A percentile compares a stretch with the other conserved stretches of the same genome.
Evolutionary conservation across 2,329 filamentous ascomycete genomes (phyloP).

Genomic region (Mycosphaerella sp.): DNA sequence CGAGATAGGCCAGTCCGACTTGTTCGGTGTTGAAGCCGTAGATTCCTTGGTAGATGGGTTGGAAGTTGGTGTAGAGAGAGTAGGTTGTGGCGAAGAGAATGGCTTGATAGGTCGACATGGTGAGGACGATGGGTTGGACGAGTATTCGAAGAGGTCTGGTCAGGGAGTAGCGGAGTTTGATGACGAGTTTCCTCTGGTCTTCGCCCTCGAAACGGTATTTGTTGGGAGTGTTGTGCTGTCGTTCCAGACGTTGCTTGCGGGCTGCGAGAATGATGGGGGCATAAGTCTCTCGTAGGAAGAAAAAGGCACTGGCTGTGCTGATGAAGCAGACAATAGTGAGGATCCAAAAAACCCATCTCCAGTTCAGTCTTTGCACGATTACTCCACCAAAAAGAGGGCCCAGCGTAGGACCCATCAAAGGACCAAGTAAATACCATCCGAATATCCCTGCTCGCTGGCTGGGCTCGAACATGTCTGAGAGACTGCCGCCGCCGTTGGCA

Average conservation of each 20-base stretch:
- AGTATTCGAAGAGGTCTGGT: constrained; percentile 41
- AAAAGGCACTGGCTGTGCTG: constrained; percentile 40
- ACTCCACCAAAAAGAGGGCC: constrained; percentile 43
- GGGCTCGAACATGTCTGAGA: constrained; percentile 48
- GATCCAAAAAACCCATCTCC: constrained; percentile 48
- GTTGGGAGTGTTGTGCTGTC: constrained; percentile 33
- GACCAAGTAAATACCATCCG: constrained; percentile 43
- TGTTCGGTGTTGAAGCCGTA: constrained; percentile 45
- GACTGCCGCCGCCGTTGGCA: constrained; percentile 48
- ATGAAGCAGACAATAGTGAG: constrained; percentile 39
- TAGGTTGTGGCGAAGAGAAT: constrained; percentile 46
- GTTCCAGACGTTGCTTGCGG: constrained; percentile 35
- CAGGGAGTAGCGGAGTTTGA: constrained; percentile 37
- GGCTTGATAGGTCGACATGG: constrained; percentile 44
- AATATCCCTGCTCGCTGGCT: constrained; percentile 43
- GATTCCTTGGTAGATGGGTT: constrained; percentile 40
- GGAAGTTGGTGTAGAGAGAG: constrained; percentile 45
- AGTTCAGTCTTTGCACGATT: constrained; percentile 41
- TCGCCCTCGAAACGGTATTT: constrained; percentile 42
- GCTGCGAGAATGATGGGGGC: constrained; percentile 38
- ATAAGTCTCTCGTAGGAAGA: constrained; percentile 43
- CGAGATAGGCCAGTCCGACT: constrained; percentile 43
- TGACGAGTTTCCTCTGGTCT: constrained; percentile 36
- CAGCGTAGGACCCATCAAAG: constrained; percentile 38
- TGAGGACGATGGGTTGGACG: constrained; percentile 42